Conservation (phyloP, 768 basidiomycete genomes). For the Boletus edulis region DNA sequence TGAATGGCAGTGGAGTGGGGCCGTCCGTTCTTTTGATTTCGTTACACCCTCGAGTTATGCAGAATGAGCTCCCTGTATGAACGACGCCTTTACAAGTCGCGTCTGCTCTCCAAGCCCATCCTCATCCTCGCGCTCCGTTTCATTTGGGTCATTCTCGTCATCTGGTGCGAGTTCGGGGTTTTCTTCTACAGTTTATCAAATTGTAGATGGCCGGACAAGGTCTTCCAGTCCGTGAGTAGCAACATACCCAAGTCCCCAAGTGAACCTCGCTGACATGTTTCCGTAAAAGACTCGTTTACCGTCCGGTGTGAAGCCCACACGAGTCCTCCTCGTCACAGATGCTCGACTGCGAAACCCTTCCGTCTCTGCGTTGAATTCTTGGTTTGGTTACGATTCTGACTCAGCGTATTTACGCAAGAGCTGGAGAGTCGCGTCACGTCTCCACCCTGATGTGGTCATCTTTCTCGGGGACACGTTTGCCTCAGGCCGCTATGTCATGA, state of each 20-base stretch:
- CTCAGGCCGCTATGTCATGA: constrained; percentile 52
- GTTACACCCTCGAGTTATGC: constrained; percentile 19
- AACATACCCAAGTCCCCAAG: background rate
- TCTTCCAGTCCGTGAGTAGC: constrained; percentile 26
- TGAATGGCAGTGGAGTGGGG: background rate
- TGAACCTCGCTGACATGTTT: constrained; percentile 1
- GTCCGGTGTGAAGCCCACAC: constrained; percentile 36
- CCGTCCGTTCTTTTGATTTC: background rate
- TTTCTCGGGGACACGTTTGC: constrained; percentile 79
- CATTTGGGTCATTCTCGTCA: constrained; percentile 53
- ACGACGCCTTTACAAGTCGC: constrained; percentile 25
- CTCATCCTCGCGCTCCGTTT: constrained; percentile 45
- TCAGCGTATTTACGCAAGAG: constrained; percentile 63
- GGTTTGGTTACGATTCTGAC: constrained; percentile 45
- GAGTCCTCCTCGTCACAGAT: constrained; percentile 69
- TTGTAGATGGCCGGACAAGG: constrained; percentile 59
- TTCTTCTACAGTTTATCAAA: constrained; percentile 57
- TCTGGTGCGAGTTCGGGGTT: constrained; percentile 64
- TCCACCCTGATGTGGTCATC: constrained; percentile 64
- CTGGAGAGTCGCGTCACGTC: constrained; percentile 60
- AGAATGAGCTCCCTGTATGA: constrained; percentile 29
- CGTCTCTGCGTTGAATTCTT: constrained; percentile 34
- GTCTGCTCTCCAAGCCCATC: constrained; percentile 28
- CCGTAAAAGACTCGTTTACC: constrained; percentile 11
- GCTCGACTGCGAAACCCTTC: constrained; percentile 51